Evolutionary conservation across 1,139 yeast genomes (phyloP).

Genomic region (Spathaspora sp.): DNA sequence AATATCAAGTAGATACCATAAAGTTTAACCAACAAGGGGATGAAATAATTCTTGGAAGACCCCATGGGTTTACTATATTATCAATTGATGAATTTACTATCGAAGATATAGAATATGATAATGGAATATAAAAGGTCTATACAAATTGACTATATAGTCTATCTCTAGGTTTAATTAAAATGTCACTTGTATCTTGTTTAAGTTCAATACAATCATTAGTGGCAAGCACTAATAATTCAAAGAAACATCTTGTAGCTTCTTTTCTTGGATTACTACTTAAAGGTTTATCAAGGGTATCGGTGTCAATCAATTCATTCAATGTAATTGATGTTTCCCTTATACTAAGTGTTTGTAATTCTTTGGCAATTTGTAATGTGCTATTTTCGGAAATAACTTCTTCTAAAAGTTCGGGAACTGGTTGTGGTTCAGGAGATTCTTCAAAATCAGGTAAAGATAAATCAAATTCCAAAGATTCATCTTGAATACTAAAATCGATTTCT

Average conservation of each 20-base stretch:
- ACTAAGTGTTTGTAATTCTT: conserved; percentile 42
- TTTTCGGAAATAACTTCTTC: conserved; percentile 19
- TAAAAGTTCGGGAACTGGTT: conserved; percentile 11
- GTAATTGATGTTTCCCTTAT: conserved; percentile 18
- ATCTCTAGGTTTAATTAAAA: conserved; percentile 52
- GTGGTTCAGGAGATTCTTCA: conserved; percentile 10
- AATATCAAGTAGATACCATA: conserved; percentile 19
- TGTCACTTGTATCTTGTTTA: conserved; percentile 49
- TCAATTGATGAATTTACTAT: conserved; percentile 7
- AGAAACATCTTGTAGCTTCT: conserved; percentile 75
- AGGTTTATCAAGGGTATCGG: conserved; percentile 31
- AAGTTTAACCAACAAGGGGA: conserved; percentile 22
- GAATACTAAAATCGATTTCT: conserved; percentile 22
- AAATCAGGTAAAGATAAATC: conserved; percentile 42
- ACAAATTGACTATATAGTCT: conserved; percentile 45
- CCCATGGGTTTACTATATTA: conserved; percentile 6
- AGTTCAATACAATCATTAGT: conserved; percentile 70
- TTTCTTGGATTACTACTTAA: conserved; percentile 44
- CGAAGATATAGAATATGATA: conserved; percentile 10
- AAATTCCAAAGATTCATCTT: conserved; percentile 32
- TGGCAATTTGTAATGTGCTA: conserved; percentile 58
- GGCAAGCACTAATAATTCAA: conserved; percentile 80
- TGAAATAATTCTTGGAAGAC: conserved; percentile 9
- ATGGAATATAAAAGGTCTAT: conserved; percentile 12
- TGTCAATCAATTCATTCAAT: conserved; percentile 43